Conservation (phyloP, 495 filamentous ascomycete species). For the Talaromyces borbonicus region DNA sequence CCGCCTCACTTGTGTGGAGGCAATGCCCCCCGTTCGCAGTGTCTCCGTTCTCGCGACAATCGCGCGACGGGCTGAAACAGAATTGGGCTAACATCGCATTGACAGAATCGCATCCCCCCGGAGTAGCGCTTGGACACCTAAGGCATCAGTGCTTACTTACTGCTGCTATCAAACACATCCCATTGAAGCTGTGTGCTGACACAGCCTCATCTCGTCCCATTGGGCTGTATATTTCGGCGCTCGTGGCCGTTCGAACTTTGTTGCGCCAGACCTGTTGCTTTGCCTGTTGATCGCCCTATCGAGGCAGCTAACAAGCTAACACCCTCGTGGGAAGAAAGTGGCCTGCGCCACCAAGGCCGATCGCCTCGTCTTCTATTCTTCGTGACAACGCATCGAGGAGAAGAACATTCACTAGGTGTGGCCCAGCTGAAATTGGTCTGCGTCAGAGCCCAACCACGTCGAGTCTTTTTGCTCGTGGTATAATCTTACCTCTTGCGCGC, state of each 20-base stretch:
- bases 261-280: background rate
- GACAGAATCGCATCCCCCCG: background rate
- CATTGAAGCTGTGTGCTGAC: conserved; percentile 2
- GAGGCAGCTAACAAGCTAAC: conserved; percentile 22
- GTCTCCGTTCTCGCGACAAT: too few relatives aligned
- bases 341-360: conserved; percentile 21
- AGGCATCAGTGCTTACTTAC: too few relatives aligned
- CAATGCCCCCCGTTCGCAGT: too few relatives aligned
- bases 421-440: conserved; percentile 29
- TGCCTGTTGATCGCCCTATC: conserved; percentile 2
- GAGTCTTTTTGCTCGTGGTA: conserved; percentile 15
- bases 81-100: background rate
- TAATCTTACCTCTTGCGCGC: background rate
- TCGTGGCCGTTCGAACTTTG: too few relatives aligned
- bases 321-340: too few relatives aligned
- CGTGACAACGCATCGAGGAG: conserved; percentile 43
- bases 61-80: background rate
- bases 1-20: too few relatives aligned
- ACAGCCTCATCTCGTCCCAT: conserved; percentile 6
- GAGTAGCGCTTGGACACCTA: conserved; percentile 7
- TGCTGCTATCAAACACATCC: too few relatives aligned
- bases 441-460: conserved; percentile 46
- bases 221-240: background rate
- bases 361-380: conserved; percentile 14
- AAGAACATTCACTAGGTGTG: conserved; percentile 20